Evolutionary conservation across 257 asterid species (phyloP).

Genomic region (Galeopsis tetrahit): DNA sequence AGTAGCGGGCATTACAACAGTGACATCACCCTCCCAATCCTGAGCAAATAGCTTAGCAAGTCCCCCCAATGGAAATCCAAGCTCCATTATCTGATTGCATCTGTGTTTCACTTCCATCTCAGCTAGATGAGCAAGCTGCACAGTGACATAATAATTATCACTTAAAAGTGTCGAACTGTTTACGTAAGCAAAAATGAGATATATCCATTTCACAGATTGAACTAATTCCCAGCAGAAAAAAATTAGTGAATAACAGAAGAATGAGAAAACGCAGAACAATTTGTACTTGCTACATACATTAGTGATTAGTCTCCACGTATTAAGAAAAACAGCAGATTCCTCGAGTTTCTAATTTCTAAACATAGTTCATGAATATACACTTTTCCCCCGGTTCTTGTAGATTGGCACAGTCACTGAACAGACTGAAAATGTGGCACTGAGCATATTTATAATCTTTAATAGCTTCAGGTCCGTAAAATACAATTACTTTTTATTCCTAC

Average conservation of each 20-base stretch:
- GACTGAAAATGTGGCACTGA: background rate
- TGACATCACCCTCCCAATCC: constrained; percentile 98
- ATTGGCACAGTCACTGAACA: background rate
- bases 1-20: constrained; percentile 96
- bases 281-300: background rate
- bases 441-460: background rate
- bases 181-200: background rate
- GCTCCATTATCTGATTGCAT: constrained; percentile 85
- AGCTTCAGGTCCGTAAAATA: background rate
- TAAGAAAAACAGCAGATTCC: constrained; percentile 6
- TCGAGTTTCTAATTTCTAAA: constrained; percentile 16
- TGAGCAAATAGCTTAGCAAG: constrained; percentile 94
- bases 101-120: constrained; percentile 99
- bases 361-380: background rate
- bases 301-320: background rate
- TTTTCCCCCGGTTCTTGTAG: background rate
- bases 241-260: background rate
- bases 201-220: background rate
- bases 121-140: constrained; percentile 86
- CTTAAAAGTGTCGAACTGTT: constrained; percentile 7
- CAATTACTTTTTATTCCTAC: background rate
- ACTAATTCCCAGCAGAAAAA: background rate
- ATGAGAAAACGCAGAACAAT: background rate
- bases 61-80: constrained; percentile 89
- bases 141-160: constrained; percentile 18